These are phyloP conservation scores for Coelastrella sp. DNA, from an alignment of 139 green algal genomes.

Conservation along the genomic window DNA sequence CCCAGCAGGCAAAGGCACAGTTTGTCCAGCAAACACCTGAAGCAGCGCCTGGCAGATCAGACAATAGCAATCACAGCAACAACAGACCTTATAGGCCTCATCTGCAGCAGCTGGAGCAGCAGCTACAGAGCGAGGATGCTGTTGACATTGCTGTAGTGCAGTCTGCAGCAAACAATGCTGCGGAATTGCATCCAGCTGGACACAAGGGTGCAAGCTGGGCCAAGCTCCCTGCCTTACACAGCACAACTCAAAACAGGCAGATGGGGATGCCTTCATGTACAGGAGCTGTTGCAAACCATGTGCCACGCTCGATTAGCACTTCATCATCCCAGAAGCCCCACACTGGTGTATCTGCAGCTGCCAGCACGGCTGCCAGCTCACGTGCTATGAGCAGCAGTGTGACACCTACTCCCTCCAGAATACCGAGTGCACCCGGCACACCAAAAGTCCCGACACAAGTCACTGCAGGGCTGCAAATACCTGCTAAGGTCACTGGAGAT, in stretches of 20 bases:
- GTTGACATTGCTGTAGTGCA: neutral
- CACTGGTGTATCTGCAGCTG: neutral
- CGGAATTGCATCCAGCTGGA: no score
- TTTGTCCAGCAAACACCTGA: neutral
- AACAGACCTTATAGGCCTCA: neutral
- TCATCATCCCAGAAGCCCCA: no score
- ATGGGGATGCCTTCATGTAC: no score
- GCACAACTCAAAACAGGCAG: no score
- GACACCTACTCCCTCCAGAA: neutral
- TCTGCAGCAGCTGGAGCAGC: neutral
- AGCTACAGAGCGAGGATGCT: neutral
- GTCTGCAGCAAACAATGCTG: constrained; percentile 3
- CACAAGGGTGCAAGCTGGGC: no score
- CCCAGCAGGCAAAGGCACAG: neutral
- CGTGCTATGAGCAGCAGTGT: neutral
- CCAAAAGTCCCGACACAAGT: neutral
- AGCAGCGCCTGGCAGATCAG: neutral
- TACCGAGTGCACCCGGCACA: constrained; percentile 30
- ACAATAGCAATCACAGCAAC: neutral
- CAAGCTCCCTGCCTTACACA: no score
- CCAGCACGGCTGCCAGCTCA: neutral
- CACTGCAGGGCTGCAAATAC: no score
- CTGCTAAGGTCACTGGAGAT: no score
- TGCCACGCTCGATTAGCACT: no score
- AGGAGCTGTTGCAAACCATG: no score